Evolutionary conservation across 2,329 filamentous ascomycete species (phyloP).

Genomic region (Trichoderma simmonsii): DNA sequence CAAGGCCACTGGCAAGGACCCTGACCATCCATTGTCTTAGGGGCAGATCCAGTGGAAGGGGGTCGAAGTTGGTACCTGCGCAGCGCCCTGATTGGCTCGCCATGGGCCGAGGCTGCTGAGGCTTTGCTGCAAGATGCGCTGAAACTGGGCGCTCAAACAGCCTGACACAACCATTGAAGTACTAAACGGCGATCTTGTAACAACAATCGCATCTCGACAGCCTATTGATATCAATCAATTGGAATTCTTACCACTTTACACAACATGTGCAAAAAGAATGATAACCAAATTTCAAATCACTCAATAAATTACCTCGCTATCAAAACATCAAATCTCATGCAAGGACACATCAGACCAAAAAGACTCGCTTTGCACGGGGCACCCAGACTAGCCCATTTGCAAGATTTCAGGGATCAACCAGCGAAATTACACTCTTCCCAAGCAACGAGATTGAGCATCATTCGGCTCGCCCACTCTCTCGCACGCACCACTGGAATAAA

Average conservation of each 20-base stretch:
- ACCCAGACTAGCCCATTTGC: neutral
- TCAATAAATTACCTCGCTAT: neutral
- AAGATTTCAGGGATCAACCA: constrained; percentile 14
- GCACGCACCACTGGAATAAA: neutral
- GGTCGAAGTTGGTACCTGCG: neutral
- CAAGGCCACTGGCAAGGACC: neutral
- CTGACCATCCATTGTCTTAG: neutral
- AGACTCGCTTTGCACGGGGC: neutral
- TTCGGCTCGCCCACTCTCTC: neutral
- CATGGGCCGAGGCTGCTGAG: neutral
- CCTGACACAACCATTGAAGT: neutral
- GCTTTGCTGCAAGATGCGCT: neutral
- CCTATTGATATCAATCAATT: neutral
- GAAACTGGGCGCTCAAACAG: neutral
- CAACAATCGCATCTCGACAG: neutral
- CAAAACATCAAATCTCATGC: neutral
- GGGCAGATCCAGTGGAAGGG: constrained; percentile 15
- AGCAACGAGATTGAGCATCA: constrained; percentile 2
- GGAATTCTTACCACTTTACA: neutral
- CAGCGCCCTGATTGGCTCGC: neutral
- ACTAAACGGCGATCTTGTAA: neutral
- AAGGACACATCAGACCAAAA: neutral
- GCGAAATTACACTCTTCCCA: constrained; percentile 1
- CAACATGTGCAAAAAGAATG: neutral
- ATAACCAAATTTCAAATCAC: neutral